A percentile compares a stretch with the other conserved stretches of the same genome.
phyloP scores from a whole-genome alignment of 169 alveolate genomes.

The Plasmodium gonderi region DNA sequence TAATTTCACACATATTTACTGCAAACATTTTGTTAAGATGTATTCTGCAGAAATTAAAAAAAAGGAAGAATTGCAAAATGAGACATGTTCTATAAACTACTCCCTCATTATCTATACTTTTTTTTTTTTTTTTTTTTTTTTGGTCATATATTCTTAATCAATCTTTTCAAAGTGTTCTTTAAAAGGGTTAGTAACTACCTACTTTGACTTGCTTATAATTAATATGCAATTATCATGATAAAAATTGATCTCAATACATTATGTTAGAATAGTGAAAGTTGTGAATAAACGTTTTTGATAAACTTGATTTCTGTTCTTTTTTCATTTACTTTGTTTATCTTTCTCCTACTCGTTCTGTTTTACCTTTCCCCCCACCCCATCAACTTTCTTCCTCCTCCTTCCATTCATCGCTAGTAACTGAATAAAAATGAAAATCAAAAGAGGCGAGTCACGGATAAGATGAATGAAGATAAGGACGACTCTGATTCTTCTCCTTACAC shows the following conservation, averaged over 20 bases:
- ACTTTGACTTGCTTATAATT: background rate
- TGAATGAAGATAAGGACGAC: background rate
- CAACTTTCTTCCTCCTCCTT: background rate
- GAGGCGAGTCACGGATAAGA: background rate
- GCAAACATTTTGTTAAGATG: background rate
- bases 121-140: background rate
- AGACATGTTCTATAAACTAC: background rate
- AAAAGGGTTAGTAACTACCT: background rate
- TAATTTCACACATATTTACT: background rate
- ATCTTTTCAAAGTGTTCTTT: background rate
- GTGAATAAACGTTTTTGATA: background rate
- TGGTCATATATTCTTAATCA: no score
- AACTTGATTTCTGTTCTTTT: no score
- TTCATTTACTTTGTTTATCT: no score
- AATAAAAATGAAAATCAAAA: background rate
- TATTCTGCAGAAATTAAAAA: background rate
- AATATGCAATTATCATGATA: background rate
- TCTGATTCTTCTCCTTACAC: background rate
- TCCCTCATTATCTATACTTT: background rate
- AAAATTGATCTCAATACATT: no score
- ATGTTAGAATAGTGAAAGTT: no score
- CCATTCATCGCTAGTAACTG: background rate
- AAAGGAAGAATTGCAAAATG: background rate
- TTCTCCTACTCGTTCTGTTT: background rate
- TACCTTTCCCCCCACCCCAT: background rate